Conservation (phyloP, 305 asterid species). For the Fraxinus baroniana region DNA sequence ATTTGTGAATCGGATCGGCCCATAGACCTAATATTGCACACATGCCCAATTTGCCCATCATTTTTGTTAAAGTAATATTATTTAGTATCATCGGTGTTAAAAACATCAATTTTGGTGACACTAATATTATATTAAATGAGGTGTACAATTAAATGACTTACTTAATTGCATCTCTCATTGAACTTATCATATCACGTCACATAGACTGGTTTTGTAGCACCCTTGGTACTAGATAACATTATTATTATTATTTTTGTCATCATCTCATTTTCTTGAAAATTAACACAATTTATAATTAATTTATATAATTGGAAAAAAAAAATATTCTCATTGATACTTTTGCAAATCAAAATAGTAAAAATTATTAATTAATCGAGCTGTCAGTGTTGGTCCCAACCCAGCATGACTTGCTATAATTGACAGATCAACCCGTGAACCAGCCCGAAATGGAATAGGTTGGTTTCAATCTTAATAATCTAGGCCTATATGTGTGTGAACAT, state of each 20-base stretch:
- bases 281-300: background rate
- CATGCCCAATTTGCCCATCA: background rate
- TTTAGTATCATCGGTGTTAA: too few species aligned
- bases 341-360: too few species aligned
- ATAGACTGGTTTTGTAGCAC: too few species aligned
- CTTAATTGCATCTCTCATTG: too few species aligned
- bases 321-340: too few species aligned
- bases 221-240: too few species aligned
- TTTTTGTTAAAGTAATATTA: too few species aligned
- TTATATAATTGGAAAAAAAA: background rate
- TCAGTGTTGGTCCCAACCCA: background rate
- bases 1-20: background rate
- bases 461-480: background rate
- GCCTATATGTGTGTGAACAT: background rate
- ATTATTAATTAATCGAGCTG: background rate
- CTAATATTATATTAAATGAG: too few species aligned
- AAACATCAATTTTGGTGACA: too few species aligned
- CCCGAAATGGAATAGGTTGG: background rate
- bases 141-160: too few species aligned
- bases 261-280: background rate
- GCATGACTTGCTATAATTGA: background rate
- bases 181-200: too few species aligned
- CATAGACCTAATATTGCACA: background rate
- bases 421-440: background rate
- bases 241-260: too few species aligned